Conservation (phyloP, 257 asterid species). For the Solanum clarkiae region DNA sequence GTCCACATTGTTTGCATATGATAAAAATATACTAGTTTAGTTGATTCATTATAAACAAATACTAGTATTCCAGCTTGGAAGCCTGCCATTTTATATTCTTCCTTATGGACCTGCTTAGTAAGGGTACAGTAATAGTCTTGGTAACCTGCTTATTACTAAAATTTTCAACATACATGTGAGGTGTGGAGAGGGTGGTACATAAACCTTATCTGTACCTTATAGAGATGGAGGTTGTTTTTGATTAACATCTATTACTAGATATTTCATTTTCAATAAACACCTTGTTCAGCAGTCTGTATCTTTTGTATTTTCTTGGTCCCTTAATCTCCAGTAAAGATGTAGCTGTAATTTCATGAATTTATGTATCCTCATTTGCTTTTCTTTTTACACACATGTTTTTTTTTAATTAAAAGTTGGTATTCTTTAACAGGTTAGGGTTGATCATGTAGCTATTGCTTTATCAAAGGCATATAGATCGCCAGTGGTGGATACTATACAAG, state of each 20-base stretch:
- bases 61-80: background rate
- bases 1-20: background rate
- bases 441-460: constrained; percentile 83
- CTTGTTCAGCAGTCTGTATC: background rate
- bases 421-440: constrained; percentile 63
- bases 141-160: background rate
- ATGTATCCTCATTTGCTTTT: background rate
- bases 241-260: background rate
- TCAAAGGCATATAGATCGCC: constrained; percentile 78
- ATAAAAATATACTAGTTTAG: background rate
- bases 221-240: background rate
- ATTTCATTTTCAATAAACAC: background rate
- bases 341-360: background rate
- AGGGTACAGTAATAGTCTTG: background rate
- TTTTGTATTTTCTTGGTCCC: background rate
- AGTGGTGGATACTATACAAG: constrained; percentile 64
- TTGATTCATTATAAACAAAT: background rate
- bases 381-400: background rate
- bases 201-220: background rate
- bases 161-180: background rate
- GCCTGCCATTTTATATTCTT: background rate
- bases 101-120: background rate
- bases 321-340: background rate
- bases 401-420: background rate
- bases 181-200: background rate